A percentile compares a stretch with the other conserved stretches of the same genome.
phyloP scores from a whole-genome alignment of 148 eudicot genomes.

The Cornus controversa region DNA sequence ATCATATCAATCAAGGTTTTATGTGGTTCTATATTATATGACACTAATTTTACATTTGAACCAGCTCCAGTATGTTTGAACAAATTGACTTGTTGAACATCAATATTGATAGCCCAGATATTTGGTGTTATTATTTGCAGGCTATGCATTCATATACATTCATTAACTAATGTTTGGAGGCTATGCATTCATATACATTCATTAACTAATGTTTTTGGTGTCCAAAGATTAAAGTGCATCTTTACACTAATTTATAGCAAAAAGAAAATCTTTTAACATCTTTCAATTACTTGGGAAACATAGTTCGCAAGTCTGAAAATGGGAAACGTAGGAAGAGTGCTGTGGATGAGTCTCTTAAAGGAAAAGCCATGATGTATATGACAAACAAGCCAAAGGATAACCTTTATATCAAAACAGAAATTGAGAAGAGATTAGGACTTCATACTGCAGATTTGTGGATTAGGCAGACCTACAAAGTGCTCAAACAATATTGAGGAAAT shows the following conservation, averaged over 20 bases:
- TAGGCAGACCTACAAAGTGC: not conserved
- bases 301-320: not conserved
- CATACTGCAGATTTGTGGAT: not conserved
- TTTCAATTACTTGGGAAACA: not conserved
- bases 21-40: no score
- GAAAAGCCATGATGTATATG: not conserved
- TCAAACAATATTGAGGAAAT: no score
- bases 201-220: not conserved
- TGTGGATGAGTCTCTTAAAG: not conserved
- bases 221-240: not conserved
- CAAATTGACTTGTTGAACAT: no score
- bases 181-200: no score
- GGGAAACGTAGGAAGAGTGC: not conserved
- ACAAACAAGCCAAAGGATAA: not conserved
- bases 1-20: no score
- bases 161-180: not conserved
- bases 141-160: not conserved
- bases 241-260: not conserved
- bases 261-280: not conserved
- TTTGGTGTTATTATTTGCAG: not conserved
- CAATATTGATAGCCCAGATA: not conserved
- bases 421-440: not conserved
- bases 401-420: not conserved
- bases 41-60: no score
- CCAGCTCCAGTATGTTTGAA: no score